phyloP scores from a whole-genome alignment of 257 asterid genomes.

The Anisodus tanguticus region DNA sequence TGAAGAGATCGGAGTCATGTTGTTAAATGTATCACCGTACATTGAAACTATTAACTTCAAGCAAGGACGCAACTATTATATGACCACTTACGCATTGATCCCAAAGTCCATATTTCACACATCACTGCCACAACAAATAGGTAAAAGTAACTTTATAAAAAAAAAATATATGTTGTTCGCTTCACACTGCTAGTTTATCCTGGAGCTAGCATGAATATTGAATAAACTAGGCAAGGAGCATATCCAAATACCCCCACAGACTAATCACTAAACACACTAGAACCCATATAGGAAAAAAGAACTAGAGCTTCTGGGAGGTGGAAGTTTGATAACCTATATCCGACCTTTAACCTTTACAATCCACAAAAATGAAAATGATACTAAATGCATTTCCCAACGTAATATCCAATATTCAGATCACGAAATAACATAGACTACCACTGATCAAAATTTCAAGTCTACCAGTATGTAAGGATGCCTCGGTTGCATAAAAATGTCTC shows the following conservation, averaged over 20 bases:
- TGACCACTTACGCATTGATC: too few species aligned
- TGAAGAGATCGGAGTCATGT: not conserved
- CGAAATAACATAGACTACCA: not conserved
- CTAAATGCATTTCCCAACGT: not conserved
- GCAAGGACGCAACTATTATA: too few species aligned
- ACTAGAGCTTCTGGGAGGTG: not conserved
- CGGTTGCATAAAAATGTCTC: not conserved
- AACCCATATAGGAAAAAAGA: too few species aligned
- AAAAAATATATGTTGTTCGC: too few species aligned
- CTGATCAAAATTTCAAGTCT: not conserved
- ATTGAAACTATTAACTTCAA: not conserved
- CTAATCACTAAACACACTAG: too few species aligned
- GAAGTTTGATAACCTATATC: not conserved
- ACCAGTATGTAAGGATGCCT: not conserved
- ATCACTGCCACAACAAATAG: not conserved
- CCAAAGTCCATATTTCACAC: not conserved
- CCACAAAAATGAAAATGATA: slow-evolving; percentile 4
- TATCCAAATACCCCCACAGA: not conserved
- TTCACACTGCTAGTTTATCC: not conserved
- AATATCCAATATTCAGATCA: not conserved
- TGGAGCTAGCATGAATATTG: not conserved
- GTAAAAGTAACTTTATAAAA: too few species aligned
- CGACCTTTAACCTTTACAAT: not conserved
- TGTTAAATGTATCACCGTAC: not conserved
- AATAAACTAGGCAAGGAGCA: not conserved